Conservation (phyloP, 192 early-diverging fungal genomes). For the Coemansia sp. region DNA sequence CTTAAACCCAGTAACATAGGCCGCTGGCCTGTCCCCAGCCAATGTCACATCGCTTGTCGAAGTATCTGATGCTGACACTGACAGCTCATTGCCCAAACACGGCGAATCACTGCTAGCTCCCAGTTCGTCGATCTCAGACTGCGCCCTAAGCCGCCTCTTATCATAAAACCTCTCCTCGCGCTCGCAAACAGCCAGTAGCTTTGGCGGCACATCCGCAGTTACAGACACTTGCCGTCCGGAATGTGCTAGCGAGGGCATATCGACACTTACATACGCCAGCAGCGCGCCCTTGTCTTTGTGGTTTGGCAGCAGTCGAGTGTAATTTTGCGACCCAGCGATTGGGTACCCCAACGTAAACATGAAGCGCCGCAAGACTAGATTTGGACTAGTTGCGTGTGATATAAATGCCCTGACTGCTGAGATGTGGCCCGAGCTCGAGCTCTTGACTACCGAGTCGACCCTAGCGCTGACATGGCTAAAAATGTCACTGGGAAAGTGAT, state of each 20-base stretch:
- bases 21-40: constrained; percentile 47
- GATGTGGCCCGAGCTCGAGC: constrained; percentile 28
- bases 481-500: constrained; percentile 37
- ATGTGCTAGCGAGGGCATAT: constrained; percentile 46
- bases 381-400: constrained; percentile 22
- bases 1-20: constrained; percentile 41
- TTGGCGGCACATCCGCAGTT: constrained; percentile 48
- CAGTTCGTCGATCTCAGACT: constrained; percentile 47
- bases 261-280: constrained; percentile 44
- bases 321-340: constrained; percentile 58
- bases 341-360: constrained; percentile 53
- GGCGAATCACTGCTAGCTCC: neutral
- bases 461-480: constrained; percentile 13
- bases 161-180: constrained; percentile 60
- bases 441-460: constrained; percentile 6
- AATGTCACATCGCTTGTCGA: constrained; percentile 40
- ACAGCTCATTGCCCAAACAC: neutral
- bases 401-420: constrained; percentile 26
- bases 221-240: constrained; percentile 14
- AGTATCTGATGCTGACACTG: neutral
- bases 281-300: constrained; percentile 62
- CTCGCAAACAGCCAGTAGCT: constrained; percentile 57
- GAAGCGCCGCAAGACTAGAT: constrained; percentile 56
- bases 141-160: constrained; percentile 36
- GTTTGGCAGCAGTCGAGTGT: constrained; percentile 55